Evolutionary conservation across 495 filamentous ascomycete species (phyloP).

Genomic region (Neurospora intermedia): DNA sequence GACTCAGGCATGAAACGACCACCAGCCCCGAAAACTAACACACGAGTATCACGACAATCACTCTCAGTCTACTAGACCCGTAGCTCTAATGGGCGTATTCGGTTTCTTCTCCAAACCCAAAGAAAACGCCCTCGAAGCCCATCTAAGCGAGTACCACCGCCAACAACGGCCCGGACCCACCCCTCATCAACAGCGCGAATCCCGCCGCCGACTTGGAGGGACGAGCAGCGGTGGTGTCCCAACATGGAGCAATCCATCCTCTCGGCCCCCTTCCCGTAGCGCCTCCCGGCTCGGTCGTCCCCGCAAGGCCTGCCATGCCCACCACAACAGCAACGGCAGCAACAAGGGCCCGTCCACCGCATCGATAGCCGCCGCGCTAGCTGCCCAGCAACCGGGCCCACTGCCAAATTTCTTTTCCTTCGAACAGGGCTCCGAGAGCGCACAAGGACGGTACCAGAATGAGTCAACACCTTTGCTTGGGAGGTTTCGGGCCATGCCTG

Average conservation of each 20-base stretch:
- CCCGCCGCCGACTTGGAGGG: neutral
- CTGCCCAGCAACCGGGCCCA: conserved; percentile 9
- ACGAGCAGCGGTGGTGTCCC: neutral
- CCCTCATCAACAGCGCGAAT: neutral
- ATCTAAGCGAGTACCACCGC: neutral
- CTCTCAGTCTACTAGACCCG: neutral
- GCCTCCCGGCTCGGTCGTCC: neutral
- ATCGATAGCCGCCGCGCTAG: neutral
- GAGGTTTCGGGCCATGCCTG: conserved; percentile 48
- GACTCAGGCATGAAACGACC: neutral
- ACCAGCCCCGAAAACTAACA: neutral
- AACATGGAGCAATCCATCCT: neutral
- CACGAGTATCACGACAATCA: neutral
- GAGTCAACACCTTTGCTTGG: conserved; percentile 45
- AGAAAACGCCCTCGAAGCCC: neutral
- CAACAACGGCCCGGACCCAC: neutral
- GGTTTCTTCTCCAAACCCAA: neutral
- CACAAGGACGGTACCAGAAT: conserved; percentile 22
- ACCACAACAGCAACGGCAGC: neutral
- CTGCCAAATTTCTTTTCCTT: conserved; percentile 53
- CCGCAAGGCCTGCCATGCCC: neutral
- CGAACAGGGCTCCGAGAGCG: conserved; percentile 46
- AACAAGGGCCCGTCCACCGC: neutral
- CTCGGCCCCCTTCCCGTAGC: neutral
- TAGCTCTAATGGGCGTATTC: neutral